These are phyloP conservation scores for Arthrobotrys iridis DNA, from an alignment of 2,329 filamentous ascomycete species.

Conservation along the genomic window DNA sequence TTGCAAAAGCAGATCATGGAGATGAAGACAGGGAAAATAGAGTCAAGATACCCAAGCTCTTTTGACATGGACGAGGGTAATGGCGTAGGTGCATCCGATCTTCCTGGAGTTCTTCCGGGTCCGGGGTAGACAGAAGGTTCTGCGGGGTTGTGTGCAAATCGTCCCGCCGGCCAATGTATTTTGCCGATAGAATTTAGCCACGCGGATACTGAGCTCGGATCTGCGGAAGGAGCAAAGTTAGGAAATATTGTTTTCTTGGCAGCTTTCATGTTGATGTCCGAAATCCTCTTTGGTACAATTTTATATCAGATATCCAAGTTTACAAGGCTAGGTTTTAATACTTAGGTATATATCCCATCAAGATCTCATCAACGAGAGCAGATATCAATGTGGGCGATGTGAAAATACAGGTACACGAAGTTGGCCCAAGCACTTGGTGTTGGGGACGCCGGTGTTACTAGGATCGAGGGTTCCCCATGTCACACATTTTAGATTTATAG, in stretches of 20 bases:
- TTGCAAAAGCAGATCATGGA: background rate
- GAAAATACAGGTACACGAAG: background rate
- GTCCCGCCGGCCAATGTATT: constrained; percentile 4
- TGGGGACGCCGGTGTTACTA: background rate
- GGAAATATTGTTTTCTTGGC: too few species aligned
- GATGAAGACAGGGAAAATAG: background rate
- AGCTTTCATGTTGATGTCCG: background rate
- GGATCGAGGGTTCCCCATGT: constrained; percentile 5
- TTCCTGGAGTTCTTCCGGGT: constrained; percentile 48
- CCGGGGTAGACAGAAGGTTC: background rate
- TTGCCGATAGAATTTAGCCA: constrained; percentile 46
- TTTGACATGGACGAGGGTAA: constrained; percentile 28
- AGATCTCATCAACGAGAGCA: too few species aligned
- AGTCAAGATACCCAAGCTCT: constrained; percentile 14
- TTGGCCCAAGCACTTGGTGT: background rate
- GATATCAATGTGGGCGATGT: too few species aligned
- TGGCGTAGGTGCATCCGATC: constrained; percentile 33
- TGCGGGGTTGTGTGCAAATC: constrained; percentile 29
- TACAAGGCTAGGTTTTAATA: background rate
- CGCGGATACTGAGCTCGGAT: constrained; percentile 39
- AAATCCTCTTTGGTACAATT: background rate
- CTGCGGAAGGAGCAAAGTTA: constrained; percentile 12
- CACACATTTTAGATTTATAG: background rate
- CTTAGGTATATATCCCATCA: too few species aligned
- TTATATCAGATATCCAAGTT: background rate